Base-by-base conservation (phyloP, 2,329 filamentous ascomycete species). In the Coniochaeta pulveracea region DNA sequence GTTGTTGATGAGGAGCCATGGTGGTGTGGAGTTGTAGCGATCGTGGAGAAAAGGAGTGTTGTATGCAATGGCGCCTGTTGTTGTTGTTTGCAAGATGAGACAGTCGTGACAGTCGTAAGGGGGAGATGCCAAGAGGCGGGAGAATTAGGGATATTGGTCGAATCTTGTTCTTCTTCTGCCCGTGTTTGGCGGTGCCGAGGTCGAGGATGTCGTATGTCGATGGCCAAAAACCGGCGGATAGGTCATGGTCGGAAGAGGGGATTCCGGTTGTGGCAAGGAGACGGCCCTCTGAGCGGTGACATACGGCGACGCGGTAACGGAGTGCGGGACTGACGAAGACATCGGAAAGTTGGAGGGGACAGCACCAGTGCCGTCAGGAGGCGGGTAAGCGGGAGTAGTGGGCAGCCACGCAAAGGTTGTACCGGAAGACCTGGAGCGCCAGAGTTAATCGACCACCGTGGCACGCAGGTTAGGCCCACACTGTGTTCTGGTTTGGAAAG, bases 401-500 rank as follows among this genome's bases (percentile, higher is more conserved):
- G 58, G 61, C 47, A 52, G 35, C 41, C 44, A 49, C 41, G 46
- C 46, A 42, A 47, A 47, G 49, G 51, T 67, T 40, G 43, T 48
- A 41, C 46, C 46, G 41, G 48, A 47, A 49, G 51, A 67, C 66
- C 67, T 72, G 64, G n/a, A 54, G 59, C 56, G 61, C 52, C 50
- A 62, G 43, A 49, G 69, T 73, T 63, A 74, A 72, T 69, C 58
- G 47, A 54, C 55, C 58, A 50, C 48, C 55, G 53, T 58, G 57
- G 53, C 49, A 49, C 43, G 44, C 43, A 42, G 49, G 53, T 59
- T 69, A 74, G 58, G 66, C 72, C 69, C 69, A 74, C 61, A 73
- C 61, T 55, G 69, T 59, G n/a, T n/a, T n/a, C 60, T 72, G 68
- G 58, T 68, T 62, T 65, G 69, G 69, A 71, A 66, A 63, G 60